Conservation (phyloP, 1,284 basidiomycete species). For the Neotropicomus parvogracilis region DNA sequence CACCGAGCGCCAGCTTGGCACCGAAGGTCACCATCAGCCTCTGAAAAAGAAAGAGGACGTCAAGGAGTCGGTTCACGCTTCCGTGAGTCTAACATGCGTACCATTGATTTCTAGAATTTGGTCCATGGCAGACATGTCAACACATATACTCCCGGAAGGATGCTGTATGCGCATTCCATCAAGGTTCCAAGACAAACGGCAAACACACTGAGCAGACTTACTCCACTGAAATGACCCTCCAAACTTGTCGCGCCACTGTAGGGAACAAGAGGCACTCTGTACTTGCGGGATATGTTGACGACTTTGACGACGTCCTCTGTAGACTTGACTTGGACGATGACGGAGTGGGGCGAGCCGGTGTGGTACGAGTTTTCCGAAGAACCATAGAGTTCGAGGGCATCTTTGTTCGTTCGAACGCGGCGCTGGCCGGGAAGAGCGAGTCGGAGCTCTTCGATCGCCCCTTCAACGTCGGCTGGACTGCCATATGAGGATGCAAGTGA, state of each 20-base stretch:
- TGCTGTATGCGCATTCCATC: slow-evolving; percentile 26
- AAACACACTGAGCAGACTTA: slow-evolving; percentile 17
- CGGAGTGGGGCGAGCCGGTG: slow-evolving; percentile 59
- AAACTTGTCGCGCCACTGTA: slow-evolving; percentile 61
- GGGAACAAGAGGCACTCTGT: slow-evolving; percentile 52
- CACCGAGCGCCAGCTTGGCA: slow-evolving; percentile 83
- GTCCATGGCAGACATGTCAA: slow-evolving; percentile 66
- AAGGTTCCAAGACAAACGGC: background rate
- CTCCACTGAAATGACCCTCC: slow-evolving; percentile 48
- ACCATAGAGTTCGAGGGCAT: slow-evolving; percentile 51
- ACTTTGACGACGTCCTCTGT: slow-evolving; percentile 60
- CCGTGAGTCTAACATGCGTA: slow-evolving; percentile 14
- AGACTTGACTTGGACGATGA: slow-evolving; percentile 47
- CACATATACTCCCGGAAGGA: slow-evolving; percentile 59
- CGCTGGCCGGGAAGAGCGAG: slow-evolving; percentile 43
- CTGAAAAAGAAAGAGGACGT: slow-evolving; percentile 28
- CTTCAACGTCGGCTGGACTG: slow-evolving; percentile 43
- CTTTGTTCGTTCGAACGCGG: slow-evolving; percentile 48
- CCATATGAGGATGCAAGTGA: slow-evolving; percentile 38
- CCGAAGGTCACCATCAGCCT: slow-evolving; percentile 65
- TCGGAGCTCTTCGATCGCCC: slow-evolving; percentile 55
- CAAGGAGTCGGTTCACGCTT: background rate
- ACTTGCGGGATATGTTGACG: slow-evolving; percentile 55
- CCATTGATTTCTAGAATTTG: slow-evolving; percentile 52
- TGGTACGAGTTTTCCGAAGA: slow-evolving; percentile 69